Evolutionary conservation across 2,329 filamentous ascomycete species (phyloP), one percentile per base, ranked within the genome.

Genomic region (Cordyceps farinosa): DNA sequence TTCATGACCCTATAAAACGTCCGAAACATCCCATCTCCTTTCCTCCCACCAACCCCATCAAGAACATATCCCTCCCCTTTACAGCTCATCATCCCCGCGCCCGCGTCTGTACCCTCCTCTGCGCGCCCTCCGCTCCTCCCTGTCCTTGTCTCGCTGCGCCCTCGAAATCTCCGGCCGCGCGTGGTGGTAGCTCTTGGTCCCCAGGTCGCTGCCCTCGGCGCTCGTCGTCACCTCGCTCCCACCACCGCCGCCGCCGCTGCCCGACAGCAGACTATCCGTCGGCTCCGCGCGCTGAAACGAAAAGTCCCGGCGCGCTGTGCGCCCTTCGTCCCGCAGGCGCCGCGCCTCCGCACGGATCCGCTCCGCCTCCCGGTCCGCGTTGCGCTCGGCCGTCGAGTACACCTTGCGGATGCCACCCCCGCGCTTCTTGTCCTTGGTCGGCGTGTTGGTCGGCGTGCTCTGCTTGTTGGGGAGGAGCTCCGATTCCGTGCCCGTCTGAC

Each of bases 391-490:
- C 1, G 80, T 82, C 45, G 83, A 86, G 77, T 87, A 86, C 38
- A 87, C 84, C 75, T 87, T 87, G 67, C 84, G 79, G 69, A 87
- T 87, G 57, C 82, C 82, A 52, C 73, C 77, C 4, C 34, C 32
- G n/a, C 58, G 48, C 50, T 52, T 54, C 50, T 53, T 54, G 38
- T 54, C 58, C 74, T 82, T 80, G 59, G 78, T 79, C 0, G 83
- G 83, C 65, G 80, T 86, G 73, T 70, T 79, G 61, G 82, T 85
- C 1, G 84, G 84, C 66, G 81, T 85, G 70, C 76, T 76, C 76
- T 88, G 80, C 70, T 82, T 79, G 75, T 87, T 80, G 62, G 77
- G 78, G 61, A 88, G 81, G 45, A 89, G 80, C 67, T 90, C 84
- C 65, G 86, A 83, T 22, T 73, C 72, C 57, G 86, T 81, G 68